A percentile compares a stretch with the other conserved stretches of the same genome.
Evolutionary conservation across 2,329 filamentous ascomycete species (phyloP).

Genomic region (Aspergillus piperis): DNA sequence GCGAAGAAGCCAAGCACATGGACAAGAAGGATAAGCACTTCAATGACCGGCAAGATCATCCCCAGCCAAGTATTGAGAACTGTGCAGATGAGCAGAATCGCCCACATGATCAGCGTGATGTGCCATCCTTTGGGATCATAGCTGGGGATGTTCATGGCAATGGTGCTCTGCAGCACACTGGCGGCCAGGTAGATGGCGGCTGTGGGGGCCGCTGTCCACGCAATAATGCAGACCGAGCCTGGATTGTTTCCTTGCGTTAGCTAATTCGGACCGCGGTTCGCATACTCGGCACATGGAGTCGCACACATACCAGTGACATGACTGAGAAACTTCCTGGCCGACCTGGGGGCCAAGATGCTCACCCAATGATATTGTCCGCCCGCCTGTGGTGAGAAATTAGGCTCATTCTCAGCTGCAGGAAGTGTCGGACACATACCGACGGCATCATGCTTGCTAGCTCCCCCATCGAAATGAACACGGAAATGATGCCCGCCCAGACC

Average conservation of each 20-base stretch:
- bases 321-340: slow-evolving; percentile 38
- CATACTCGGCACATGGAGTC: not conserved
- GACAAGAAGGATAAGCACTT: slow-evolving; percentile 51
- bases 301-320: slow-evolving; percentile 36
- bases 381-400: slow-evolving; percentile 9
- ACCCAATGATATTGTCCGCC: slow-evolving; percentile 46
- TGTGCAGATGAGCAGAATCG: not conserved
- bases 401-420: not conserved
- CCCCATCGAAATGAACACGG: slow-evolving; percentile 28
- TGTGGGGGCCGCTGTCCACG: slow-evolving; percentile 2
- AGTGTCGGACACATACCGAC: not conserved
- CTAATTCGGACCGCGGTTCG: too few relatives aligned
- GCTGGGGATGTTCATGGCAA: slow-evolving; percentile 20
- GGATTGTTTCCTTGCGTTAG: too few relatives aligned
- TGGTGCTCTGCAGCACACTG: slow-evolving; percentile 7
- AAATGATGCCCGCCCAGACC: slow-evolving; percentile 31
- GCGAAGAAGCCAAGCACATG: slow-evolving; percentile 56
- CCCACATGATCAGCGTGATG: slow-evolving; percentile 40
- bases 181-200: slow-evolving; percentile 5
- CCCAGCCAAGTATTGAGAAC: slow-evolving; percentile 22
- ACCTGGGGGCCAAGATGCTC: slow-evolving; percentile 41
- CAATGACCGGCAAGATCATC: slow-evolving; percentile 48
- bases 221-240: slow-evolving; percentile 6
- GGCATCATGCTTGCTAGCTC: slow-evolving; percentile 35
- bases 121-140: slow-evolving; percentile 50